These are phyloP conservation scores for Cladophialophora immunda DNA, from an alignment of 2,329 filamentous ascomycete species.

Conservation along the genomic window DNA sequence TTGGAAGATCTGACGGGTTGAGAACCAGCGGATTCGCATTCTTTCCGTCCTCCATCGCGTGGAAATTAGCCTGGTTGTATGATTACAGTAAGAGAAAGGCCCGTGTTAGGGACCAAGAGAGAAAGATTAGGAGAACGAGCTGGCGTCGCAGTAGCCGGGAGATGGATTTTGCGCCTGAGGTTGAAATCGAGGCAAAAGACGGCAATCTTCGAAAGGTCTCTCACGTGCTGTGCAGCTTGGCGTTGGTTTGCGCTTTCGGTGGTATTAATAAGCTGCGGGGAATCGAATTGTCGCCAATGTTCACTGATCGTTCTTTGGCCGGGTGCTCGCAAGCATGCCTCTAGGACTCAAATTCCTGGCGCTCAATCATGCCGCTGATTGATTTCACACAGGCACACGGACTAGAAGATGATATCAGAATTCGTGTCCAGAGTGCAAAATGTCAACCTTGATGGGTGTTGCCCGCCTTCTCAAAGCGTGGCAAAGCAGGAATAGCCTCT, in stretches of 20 bases:
- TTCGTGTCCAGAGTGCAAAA: neutral
- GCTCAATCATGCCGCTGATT: neutral
- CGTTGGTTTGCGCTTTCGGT: neutral
- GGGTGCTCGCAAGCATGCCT: neutral
- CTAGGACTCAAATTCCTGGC: neutral
- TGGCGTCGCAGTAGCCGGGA: neutral
- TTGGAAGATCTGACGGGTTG: slow-evolving; percentile 86
- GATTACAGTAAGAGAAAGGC: neutral
- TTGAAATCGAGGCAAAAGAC: neutral
- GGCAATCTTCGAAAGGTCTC: neutral
- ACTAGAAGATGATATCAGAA: neutral
- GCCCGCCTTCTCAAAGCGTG: neutral
- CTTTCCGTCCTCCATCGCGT: slow-evolving; percentile 42
- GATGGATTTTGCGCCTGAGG: neutral
- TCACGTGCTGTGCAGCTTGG: neutral
- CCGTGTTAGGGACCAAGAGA: neutral
- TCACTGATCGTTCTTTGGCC: neutral
- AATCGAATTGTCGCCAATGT: neutral
- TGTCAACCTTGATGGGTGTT: neutral
- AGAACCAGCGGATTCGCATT: slow-evolving; percentile 96
- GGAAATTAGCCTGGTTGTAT: too few species aligned
- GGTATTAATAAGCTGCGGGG: neutral
- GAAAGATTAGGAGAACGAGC: neutral
- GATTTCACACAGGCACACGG: neutral
- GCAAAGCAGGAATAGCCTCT: neutral